phyloP scores from a whole-genome alignment of 805 yeast species.

The Saccharomycopsis sp. region DNA sequence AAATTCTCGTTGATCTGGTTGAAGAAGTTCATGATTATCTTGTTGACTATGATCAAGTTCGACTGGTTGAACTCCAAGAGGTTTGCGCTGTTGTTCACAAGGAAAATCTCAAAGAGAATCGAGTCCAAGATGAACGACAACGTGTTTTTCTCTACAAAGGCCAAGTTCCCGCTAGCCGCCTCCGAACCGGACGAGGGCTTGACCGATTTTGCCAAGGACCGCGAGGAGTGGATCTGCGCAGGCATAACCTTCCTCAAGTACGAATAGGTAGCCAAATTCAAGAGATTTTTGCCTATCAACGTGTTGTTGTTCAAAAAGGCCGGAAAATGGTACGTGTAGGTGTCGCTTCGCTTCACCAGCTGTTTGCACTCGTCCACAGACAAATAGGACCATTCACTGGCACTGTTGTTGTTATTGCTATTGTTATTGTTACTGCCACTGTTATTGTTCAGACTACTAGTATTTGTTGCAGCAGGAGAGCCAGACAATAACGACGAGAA shows the following conservation, averaged over 20 bases:
- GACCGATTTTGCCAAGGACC: background rate
- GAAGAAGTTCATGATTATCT: constrained; percentile 14
- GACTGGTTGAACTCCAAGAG: constrained; percentile 7
- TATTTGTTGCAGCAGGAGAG: background rate
- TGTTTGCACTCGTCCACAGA: too few relatives aligned
- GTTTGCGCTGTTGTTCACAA: background rate
- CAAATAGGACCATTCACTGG: too few relatives aligned
- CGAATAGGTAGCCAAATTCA: background rate
- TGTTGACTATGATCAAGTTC: constrained; percentile 9
- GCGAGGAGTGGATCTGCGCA: background rate
- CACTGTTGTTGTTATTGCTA: background rate
- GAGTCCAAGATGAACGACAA: constrained; percentile 10
- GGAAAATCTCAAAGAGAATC: constrained; percentile 14
- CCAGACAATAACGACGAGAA: background rate
- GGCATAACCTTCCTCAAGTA: background rate
- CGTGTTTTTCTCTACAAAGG: background rate
- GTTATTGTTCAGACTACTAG: background rate
- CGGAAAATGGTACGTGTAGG: constrained; percentile 1
- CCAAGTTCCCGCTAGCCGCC: background rate
- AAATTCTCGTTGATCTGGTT: constrained; percentile 9
- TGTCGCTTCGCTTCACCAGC: background rate
- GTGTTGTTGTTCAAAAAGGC: background rate
- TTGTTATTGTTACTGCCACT: background rate
- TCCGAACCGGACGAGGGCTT: background rate
- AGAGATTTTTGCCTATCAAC: constrained; percentile 2